Conservation (phyloP, 2,329 filamentous ascomycete species). For the Claviceps digitariae region DNA sequence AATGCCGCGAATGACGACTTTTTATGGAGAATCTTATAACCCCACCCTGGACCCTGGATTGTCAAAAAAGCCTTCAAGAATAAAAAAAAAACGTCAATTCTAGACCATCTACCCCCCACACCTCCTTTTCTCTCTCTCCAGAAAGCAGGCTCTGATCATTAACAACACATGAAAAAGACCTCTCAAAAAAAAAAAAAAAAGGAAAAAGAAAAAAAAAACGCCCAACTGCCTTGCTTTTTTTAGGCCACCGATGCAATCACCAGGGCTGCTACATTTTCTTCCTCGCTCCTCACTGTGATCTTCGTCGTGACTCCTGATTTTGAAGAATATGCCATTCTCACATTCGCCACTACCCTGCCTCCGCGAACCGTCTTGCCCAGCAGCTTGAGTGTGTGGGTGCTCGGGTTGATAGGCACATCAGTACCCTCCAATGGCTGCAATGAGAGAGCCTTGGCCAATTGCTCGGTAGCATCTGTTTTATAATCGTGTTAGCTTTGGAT, state of each 20-base stretch:
- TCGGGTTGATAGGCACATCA: slow-evolving; percentile 76
- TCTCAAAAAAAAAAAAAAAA: slow-evolving; percentile 5
- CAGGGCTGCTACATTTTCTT: slow-evolving; percentile 76
- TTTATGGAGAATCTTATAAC: too few relatives aligned
- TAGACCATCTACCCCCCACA: not conserved
- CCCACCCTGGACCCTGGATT: too few relatives aligned
- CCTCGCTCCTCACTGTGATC: slow-evolving; percentile 82
- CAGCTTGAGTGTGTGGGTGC: slow-evolving; percentile 87
- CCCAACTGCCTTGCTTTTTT: slow-evolving; percentile 19
- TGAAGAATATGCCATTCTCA: slow-evolving; percentile 87
- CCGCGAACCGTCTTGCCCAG: slow-evolving; percentile 91
- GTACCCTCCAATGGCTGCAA: slow-evolving; percentile 90
- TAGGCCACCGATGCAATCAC: slow-evolving; percentile 76
- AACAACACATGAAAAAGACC: slow-evolving; percentile 19
- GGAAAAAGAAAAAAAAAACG: slow-evolving; percentile 11
- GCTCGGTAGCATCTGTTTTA: slow-evolving; percentile 74
- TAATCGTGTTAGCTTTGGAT: slow-evolving; percentile 11
- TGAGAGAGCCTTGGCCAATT: slow-evolving; percentile 73
- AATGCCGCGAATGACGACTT: too few relatives aligned
- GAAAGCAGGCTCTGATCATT: slow-evolving; percentile 14
- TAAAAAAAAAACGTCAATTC: not conserved
- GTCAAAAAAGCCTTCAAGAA: not conserved
- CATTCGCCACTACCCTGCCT: slow-evolving; percentile 72
- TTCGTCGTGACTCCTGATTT: slow-evolving; percentile 94
- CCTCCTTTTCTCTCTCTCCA: not conserved